Evolutionary conservation across 2,329 filamentous ascomycete genomes (phyloP).

Genomic region (Fusarium liriodendri): DNA sequence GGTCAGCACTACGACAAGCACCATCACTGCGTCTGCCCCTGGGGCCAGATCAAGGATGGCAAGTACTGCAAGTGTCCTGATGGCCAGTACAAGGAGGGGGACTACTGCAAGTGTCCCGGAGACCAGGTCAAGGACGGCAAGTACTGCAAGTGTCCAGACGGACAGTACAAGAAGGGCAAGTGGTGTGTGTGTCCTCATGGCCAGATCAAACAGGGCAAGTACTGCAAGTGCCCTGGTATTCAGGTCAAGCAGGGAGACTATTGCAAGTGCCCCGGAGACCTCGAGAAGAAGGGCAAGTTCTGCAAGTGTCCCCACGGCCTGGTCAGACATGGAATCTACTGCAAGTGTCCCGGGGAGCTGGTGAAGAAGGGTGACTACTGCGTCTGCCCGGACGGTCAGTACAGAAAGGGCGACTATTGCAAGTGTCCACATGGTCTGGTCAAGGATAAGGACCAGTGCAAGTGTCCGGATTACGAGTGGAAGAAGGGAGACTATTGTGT

Average conservation of each 20-base stretch:
- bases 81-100: neutral
- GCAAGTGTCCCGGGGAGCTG: neutral
- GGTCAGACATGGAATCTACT: neutral
- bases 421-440: neutral
- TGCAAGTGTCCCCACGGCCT: neutral
- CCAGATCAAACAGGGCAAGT: neutral
- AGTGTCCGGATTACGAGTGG: neutral
- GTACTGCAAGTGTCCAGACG: neutral
- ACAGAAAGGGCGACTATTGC: neutral
- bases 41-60: neutral
- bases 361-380: neutral
- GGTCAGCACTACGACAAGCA: neutral
- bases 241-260: neutral
- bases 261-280: neutral
- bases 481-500: neutral
- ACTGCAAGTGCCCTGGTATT: neutral
- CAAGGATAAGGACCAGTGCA: neutral
- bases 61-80: neutral
- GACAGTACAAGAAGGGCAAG: neutral
- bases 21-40: neutral
- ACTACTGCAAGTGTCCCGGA: neutral
- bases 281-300: neutral
- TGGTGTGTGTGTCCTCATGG: neutral
- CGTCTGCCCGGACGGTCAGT: neutral
- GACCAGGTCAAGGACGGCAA: neutral